Evolutionary conservation across 495 filamentous ascomycete genomes (phyloP), one percentile per base, ranked within the genome.

Genomic region (Aspergillus nidulans): DNA sequence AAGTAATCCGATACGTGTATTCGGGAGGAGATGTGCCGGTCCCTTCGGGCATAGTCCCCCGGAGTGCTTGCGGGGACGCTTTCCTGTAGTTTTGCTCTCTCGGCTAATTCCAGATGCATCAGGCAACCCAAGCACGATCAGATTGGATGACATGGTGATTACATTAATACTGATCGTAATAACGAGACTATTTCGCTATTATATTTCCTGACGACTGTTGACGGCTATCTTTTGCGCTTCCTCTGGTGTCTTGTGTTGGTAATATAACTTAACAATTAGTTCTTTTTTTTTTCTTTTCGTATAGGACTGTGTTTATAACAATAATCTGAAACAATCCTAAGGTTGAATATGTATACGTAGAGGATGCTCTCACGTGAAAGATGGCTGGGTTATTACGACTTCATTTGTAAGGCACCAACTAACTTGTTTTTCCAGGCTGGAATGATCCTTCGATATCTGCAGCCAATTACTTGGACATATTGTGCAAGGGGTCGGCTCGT

Each of bases 21-120:
- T 52, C 60, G 56, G 52, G 59, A 56, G 49, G 41, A 59, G 59
- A 65, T 60, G 51, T 47, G 56, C 60, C 45, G 59, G 60, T 15
- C 26, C 25, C 25, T 4, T 18, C n/a, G 12, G 21, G 8, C 54
- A 45, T 38, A 7, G 49, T 61, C 63, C 39, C 34, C 38, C 53
- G 44, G 34, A 46, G 39, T 34, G 16, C 23, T 45, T 52, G 49
- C 41, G 55, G 49, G 55, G 55, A 25, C 23, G 19, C 6, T 23
- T 51, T 52, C 43, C 21, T 38, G 55, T 57, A 8, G 34, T 28
- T 47, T 57, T 23, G 25, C 44, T 25, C 53, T 25, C 55, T 57
- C 47, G 48, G 28, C 42, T 57, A 52, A 57, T 40, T 48, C 43
- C n/a, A n/a, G 24, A 32, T 30, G 20, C 53, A 25, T 8, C 41